These are phyloP conservation scores for Colletotrichum australisinense DNA, from an alignment of 2,329 filamentous ascomycete species.

Conservation along the genomic window DNA sequence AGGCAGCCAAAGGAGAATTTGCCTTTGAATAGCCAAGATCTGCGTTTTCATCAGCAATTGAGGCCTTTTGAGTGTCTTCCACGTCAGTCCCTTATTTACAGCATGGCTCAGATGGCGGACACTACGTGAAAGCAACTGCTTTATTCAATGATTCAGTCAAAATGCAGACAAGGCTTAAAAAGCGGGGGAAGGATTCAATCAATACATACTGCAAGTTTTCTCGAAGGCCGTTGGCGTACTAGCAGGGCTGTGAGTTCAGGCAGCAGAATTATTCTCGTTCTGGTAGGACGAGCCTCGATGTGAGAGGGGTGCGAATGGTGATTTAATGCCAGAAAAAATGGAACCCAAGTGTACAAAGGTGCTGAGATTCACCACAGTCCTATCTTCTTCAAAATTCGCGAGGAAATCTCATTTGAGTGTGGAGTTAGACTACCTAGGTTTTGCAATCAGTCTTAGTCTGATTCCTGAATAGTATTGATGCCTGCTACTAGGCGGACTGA, in stretches of 20 bases:
- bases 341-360: neutral
- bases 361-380: neutral
- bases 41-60: neutral
- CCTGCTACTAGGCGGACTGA: neutral
- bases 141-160: neutral
- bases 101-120: neutral
- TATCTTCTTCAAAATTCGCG: neutral
- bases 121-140: neutral
- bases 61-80: neutral
- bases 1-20: neutral
- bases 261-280: neutral
- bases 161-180: neutral
- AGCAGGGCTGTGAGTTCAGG: neutral
- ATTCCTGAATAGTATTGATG: neutral
- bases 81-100: neutral
- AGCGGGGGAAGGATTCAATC: neutral
- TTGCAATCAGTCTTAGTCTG: neutral
- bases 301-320: neutral
- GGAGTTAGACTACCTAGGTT: neutral
- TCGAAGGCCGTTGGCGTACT: neutral
- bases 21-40: neutral
- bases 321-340: neutral
- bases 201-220: neutral
- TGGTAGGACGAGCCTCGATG: neutral
- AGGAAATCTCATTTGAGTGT: neutral